phyloP scores from a whole-genome alignment of 2,329 filamentous ascomycete genomes.

The Fusarium albidum region DNA sequence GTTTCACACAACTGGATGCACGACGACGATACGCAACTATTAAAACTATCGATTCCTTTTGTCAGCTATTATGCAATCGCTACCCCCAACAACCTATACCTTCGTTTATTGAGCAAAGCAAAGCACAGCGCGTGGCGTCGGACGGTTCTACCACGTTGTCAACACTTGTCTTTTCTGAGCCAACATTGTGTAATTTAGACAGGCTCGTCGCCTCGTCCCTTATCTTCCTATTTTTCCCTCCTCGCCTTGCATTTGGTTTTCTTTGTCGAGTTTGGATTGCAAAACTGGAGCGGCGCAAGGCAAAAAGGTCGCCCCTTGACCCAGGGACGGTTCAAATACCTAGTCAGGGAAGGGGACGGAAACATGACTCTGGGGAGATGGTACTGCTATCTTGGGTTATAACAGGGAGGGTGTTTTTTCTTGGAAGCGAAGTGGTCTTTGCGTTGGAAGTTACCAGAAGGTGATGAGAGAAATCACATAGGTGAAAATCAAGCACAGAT shows the following conservation, averaged over 20 bases:
- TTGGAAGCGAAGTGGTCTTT: slow-evolving; percentile 28
- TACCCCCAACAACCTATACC: slow-evolving; percentile 25
- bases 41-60: slow-evolving; percentile 34
- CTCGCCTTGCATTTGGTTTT: slow-evolving; percentile 26
- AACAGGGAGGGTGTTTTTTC: slow-evolving; percentile 37
- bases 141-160: slow-evolving; percentile 29
- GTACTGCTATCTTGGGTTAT: slow-evolving; percentile 33
- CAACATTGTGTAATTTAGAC: slow-evolving; percentile 42
- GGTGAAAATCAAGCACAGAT: slow-evolving; percentile 26
- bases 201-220: slow-evolving; percentile 26
- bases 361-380: slow-evolving; percentile 21
- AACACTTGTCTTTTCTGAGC: slow-evolving; percentile 17
- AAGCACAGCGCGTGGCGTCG: slow-evolving; percentile 40
- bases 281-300: slow-evolving; percentile 38
- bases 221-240: slow-evolving; percentile 32
- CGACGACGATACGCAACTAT: slow-evolving; percentile 38
- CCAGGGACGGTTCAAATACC: slow-evolving; percentile 31
- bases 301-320: slow-evolving; percentile 21
- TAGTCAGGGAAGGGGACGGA: slow-evolving; percentile 22
- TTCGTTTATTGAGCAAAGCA: slow-evolving; percentile 36
- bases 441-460: slow-evolving; percentile 11
- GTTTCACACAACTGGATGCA: slow-evolving; percentile 24
- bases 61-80: slow-evolving; percentile 33
- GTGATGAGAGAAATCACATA: slow-evolving; percentile 15
- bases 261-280: slow-evolving; percentile 35